Evolutionary conservation across 495 filamentous ascomycete genomes (phyloP).

Genomic region (Penicillium odoratum): DNA sequence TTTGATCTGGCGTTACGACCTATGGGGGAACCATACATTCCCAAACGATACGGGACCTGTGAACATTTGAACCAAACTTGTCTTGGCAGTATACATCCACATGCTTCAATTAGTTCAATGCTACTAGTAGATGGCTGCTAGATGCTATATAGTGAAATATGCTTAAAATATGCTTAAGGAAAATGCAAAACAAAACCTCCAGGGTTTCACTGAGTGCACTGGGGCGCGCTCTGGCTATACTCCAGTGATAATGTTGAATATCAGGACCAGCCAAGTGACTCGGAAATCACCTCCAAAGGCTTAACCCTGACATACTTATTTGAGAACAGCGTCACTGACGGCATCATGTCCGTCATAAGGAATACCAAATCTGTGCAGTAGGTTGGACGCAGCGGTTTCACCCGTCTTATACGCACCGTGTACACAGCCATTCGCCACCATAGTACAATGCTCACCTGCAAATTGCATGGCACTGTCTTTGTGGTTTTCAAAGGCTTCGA

Average conservation of each 20-base stretch:
- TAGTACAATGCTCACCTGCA: conserved; percentile 26
- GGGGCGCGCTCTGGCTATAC: not conserved
- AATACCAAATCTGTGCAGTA: conserved; percentile 22
- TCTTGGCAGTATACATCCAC: not conserved
- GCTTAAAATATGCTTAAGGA: not conserved
- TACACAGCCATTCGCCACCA: conserved; percentile 26
- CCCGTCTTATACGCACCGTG: conserved; percentile 27
- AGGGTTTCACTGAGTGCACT: not conserved
- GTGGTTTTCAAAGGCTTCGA: conserved; percentile 20
- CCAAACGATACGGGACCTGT: too few relatives aligned
- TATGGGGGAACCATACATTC: not conserved
- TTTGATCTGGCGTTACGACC: not conserved
- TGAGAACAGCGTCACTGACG: not conserved
- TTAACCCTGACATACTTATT: conserved; percentile 5
- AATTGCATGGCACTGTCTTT: conserved; percentile 24
- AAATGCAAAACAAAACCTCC: not conserved
- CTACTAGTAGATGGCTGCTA: not conserved
- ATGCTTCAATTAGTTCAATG: not conserved
- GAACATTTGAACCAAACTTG: not conserved
- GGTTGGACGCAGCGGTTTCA: conserved; percentile 24
- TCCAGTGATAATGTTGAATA: conserved; percentile 6
- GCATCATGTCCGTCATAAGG: conserved; percentile 8
- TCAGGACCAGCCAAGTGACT: conserved; percentile 6
- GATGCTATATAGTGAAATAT: not conserved
- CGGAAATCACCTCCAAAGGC: conserved; percentile 3